These are phyloP conservation scores for Polytrichum formosum DNA, from an alignment of 225 moss, liverwort and hornwort species.

Conservation along the genomic window DNA sequence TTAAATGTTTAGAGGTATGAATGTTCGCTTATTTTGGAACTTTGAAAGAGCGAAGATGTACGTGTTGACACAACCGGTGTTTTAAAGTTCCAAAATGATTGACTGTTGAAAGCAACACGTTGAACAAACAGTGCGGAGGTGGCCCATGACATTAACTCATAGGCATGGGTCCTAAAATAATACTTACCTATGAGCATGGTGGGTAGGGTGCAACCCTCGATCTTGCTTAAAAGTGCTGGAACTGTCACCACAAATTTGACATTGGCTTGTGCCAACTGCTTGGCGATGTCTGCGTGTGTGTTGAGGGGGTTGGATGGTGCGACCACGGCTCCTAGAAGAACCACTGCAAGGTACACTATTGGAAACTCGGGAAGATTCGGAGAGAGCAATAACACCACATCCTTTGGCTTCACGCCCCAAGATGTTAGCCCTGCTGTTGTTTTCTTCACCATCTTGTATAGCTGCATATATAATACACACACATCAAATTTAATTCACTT, in stretches of 20 bases:
- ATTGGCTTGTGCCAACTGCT: conserved; percentile 23
- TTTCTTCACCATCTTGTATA: conserved; percentile 33
- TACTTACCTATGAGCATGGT: conserved; percentile 42
- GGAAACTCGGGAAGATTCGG: conserved; percentile 37
- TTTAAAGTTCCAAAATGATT: no score
- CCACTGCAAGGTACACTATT: conserved; percentile 39
- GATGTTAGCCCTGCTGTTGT: conserved; percentile 27
- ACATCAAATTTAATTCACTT: no score
- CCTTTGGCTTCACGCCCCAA: conserved; percentile 28
- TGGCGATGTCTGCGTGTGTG: conserved; percentile 24
- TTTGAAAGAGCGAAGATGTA: no score
- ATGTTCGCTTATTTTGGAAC: no score
- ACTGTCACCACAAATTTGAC: conserved; percentile 33
- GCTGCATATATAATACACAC: conserved; percentile 11
- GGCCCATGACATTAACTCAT: no score
- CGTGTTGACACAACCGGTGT: accelerated
- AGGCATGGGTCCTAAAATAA: no score
- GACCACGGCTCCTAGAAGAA: conserved; percentile 33
- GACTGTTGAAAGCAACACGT: no score
- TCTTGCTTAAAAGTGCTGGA: conserved; percentile 33
- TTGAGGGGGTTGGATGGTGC: conserved; percentile 32
- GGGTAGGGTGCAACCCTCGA: conserved; percentile 18
- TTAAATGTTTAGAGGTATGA: no score
- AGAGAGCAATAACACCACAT: conserved; percentile 45
- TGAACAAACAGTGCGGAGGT: no score